Base-by-base conservation (phyloP, 1,284 basidiomycete genomes). In the Rhodotorula sp. region DNA sequence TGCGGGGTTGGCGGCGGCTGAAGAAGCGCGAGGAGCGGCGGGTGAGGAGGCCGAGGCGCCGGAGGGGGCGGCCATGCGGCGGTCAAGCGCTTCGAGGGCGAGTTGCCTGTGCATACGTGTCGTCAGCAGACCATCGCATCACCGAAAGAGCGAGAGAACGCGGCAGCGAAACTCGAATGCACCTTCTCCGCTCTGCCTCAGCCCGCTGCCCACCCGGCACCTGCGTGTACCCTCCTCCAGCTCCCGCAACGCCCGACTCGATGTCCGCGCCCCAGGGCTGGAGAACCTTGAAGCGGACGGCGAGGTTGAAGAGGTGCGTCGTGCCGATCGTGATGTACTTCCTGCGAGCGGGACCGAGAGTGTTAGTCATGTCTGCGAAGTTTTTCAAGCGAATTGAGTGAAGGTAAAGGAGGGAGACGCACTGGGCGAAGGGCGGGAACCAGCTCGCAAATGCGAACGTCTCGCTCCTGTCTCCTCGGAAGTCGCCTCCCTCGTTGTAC, bases 341-440 rank as follows among this genome's bases (percentile, higher is more conserved):
- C 76, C 88, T 88, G 72, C 65, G 13, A 30, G 58, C 40, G 26
- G 5, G 65, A 54, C 54, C 16, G 18, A 30, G n/a, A n/a, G 24
- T 8, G 26, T n/a, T 15, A 57, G 54, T 34, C 6, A 34, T 34
- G 34, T 34, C 34, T 34, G 34, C 34, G 34, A 34, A 10, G 34
- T 34, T 10, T 24, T 11, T 48, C 3, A 37, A 26, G 31, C 8
- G 16, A 13, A 22, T 22, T 34, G 6, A 26, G 53, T 2, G 16
- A 34, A 59, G 34, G 48, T 7, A 40, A 52, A 18, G 0, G 26
- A 2, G 24, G 34, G 34, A 34, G 4, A 81, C 88, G 78, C 72
- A 95, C 94, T 95, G 90, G 73, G 91, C 80, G 78, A 94, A 87
- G 31, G 94, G 92, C 68, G 95, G 95, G 86, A 99, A 98, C 93